Base-by-base conservation (phyloP, 768 basidiomycete species). In the Calocybe gangraenosa region DNA sequence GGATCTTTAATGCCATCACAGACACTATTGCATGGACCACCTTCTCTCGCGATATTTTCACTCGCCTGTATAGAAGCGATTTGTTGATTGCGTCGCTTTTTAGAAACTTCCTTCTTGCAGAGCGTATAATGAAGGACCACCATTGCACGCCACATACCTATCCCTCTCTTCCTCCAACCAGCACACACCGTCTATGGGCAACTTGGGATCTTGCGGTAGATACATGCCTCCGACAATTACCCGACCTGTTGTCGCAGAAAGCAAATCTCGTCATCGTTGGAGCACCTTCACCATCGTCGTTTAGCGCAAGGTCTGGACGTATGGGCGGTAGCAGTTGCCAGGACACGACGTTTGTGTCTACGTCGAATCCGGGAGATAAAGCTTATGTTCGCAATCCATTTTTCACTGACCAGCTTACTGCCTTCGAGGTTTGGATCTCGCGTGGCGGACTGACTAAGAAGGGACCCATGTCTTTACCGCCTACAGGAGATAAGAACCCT, bases 1-100 rank as follows among this genome's bases (percentile, higher is more conserved):
- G 96, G 96, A 98, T 98, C 51, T 98, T 98, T 67, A 98, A 92
- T 1, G 92, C 95, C 25, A 90, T 99, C 45, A 98, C 96, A 13
- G 96, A 99, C 66, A 98, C 96, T 7, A 98, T 99, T 50, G 96
- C 96, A 6, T 99, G 96, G 96, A 94, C 94, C 11, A 90, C 92
- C 2, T 95, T 99, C 62, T 87, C 93, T 31, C 80, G 86, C 37
- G 93, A 96, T 30, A 79, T 91, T 3, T 98, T 99, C 66, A 93
- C 92, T 14, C 81, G 92, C 28, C 67, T 98, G 19, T 98, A 97
- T 64, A 78, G 96, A 35, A 94, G 93, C 43, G 96, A 99, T 60
- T 79, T 98, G 42, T 78, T 97, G 33, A 92, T 98, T 41, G 94
- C 96, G 1, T 96, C 92, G 5, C 71, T 99, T 2, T 99, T 98